Conservation (phyloP, 2,329 filamentous ascomycete genomes). For the Raffaelea ambrosiae region DNA sequence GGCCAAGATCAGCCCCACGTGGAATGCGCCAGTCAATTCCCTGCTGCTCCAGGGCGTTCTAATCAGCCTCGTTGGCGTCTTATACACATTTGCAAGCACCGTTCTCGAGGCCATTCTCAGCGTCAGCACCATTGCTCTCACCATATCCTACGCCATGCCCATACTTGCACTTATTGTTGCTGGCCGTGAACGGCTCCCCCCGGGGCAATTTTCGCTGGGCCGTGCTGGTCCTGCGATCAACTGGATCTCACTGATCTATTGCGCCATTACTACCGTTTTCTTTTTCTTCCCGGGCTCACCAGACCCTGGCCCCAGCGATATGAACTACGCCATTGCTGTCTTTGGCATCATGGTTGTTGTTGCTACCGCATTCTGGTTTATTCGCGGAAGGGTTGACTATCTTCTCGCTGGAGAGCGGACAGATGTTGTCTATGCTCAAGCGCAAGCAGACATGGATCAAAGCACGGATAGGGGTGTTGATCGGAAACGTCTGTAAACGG, state of each 20-base stretch:
- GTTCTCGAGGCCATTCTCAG: slow-evolving; percentile 45
- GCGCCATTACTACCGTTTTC: slow-evolving; percentile 12
- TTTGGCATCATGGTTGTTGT: slow-evolving; percentile 13
- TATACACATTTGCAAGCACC: slow-evolving; percentile 45
- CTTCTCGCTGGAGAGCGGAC: slow-evolving; percentile 4
- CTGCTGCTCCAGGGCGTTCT: slow-evolving; percentile 6
- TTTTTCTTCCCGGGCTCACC: slow-evolving; percentile 12
- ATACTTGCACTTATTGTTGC: slow-evolving; percentile 37
- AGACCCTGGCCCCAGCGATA: slow-evolving; percentile 9
- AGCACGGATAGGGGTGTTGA: too few species aligned
- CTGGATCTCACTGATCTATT: slow-evolving; percentile 10
- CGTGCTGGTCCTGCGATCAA: slow-evolving; percentile 8
- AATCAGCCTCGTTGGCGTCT: slow-evolving; percentile 8
- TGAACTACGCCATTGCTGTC: slow-evolving; percentile 13
- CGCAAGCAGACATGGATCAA: too few species aligned
- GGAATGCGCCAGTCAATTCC: slow-evolving; percentile 28
- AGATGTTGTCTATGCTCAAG: not conserved
- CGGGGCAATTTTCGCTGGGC: slow-evolving; percentile 18
- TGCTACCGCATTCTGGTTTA: slow-evolving; percentile 11
- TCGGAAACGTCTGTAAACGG: too few species aligned
- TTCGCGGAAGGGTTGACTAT: slow-evolving; percentile 9
- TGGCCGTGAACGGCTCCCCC: slow-evolving; percentile 43
- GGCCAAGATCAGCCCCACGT: slow-evolving; percentile 23
- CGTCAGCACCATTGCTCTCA: slow-evolving; percentile 48
- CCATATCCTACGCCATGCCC: slow-evolving; percentile 42